Evolutionary conservation across 345 rosid genomes (phyloP).

Genomic region (Boechera stricta): DNA sequence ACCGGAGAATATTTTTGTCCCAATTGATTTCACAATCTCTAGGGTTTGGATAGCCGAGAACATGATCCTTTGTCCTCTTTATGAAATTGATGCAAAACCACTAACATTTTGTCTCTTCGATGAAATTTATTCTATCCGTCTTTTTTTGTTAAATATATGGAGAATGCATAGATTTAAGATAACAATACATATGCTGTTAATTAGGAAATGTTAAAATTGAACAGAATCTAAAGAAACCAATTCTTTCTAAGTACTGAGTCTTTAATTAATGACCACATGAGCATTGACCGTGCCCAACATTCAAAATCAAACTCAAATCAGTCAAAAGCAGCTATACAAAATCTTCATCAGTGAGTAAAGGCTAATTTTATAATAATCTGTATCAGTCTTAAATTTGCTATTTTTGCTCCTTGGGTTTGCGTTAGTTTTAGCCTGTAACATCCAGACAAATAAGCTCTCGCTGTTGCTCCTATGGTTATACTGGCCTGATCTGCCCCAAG

Average conservation of each 20-base stretch:
- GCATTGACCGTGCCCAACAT: neutral
- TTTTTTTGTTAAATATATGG: neutral
- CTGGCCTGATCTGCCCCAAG: constrained; percentile 6
- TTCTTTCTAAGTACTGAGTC: neutral
- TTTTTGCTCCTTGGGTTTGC: neutral
- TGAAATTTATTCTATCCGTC: constrained; percentile 16
- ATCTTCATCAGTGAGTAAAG: neutral
- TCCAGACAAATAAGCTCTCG: neutral
- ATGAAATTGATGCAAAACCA: constrained; percentile 39
- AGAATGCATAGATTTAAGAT: neutral
- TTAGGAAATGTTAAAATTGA: neutral
- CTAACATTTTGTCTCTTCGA: constrained; percentile 25
- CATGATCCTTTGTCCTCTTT: constrained; percentile 35
- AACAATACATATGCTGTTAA: constrained; percentile 7
- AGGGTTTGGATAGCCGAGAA: constrained; percentile 43
- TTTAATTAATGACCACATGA: constrained; percentile 18
- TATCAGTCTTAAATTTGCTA: neutral
- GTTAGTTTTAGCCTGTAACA: constrained; percentile 7
- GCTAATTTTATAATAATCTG: constrained; percentile 2
- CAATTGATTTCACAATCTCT: constrained; percentile 37
- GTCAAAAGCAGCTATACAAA: neutral
- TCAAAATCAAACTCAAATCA: constrained; percentile 15
- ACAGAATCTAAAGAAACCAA: neutral
- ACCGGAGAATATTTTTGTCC: constrained; percentile 32
- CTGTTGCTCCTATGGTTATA: neutral